These are phyloP conservation scores for Kodamaea restingae DNA, from an alignment of 805 yeast genomes.

Conservation along the genomic window DNA sequence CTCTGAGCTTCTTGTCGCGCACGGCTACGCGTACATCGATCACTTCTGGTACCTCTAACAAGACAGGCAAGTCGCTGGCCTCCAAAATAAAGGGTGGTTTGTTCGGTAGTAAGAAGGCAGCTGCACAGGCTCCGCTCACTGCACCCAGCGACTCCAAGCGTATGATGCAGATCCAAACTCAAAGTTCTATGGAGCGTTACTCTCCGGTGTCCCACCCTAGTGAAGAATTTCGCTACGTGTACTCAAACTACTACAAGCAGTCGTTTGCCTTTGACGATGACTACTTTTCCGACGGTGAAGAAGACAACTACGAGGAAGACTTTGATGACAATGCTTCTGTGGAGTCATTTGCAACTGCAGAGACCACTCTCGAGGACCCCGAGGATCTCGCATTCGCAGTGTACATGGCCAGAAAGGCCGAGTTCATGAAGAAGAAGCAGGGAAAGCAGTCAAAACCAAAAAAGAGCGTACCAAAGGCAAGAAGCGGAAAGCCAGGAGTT, in stretches of 20 bases:
- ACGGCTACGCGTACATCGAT: slow-evolving; percentile 22
- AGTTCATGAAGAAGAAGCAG: background rate
- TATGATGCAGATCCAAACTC: slow-evolving; percentile 24
- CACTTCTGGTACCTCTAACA: slow-evolving; percentile 25
- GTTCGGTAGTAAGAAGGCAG: slow-evolving; percentile 16
- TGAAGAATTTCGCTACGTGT: slow-evolving; percentile 18
- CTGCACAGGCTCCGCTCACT: slow-evolving; percentile 3
- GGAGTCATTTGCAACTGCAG: slow-evolving; percentile 33
- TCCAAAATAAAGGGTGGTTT: slow-evolving; percentile 32
- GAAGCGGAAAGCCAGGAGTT: background rate
- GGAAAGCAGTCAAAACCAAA: background rate
- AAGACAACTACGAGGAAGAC: slow-evolving; percentile 15
- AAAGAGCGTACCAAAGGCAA: background rate
- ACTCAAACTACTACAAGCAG: slow-evolving; percentile 17
- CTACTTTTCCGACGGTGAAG: slow-evolving; percentile 4
- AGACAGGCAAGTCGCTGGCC: slow-evolving; percentile 17
- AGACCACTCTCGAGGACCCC: slow-evolving; percentile 21
- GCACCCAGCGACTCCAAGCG: slow-evolving; percentile 24
- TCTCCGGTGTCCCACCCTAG: slow-evolving; percentile 19
- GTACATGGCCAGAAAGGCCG: slow-evolving; percentile 4
- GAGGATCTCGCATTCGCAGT: slow-evolving; percentile 10
- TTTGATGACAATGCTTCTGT: slow-evolving; percentile 22
- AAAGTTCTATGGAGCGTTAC: slow-evolving; percentile 25
- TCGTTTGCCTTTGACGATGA: slow-evolving; percentile 13
- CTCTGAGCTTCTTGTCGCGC: slow-evolving; percentile 17